Base-by-base conservation (phyloP, 352 stramenopile species). In the Pythium sp. region DNA sequence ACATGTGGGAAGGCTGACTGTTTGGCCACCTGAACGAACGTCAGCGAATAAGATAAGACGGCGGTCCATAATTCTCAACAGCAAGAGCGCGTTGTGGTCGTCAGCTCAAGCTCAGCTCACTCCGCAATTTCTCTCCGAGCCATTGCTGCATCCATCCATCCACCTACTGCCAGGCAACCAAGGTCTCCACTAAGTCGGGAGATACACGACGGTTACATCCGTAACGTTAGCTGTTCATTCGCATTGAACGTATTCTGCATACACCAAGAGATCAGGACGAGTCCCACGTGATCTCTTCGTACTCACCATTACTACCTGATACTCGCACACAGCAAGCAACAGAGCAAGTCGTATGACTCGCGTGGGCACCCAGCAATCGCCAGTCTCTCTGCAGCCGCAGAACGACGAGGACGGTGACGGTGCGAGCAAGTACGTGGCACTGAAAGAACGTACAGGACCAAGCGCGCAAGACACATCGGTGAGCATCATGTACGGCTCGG, bases 401-500 rank as follows among this genome's bases (percentile, higher is more conserved):
- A 54, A 15, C 47, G 47, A 54, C 47, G 47, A 24, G 2, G 12
- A 28, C 47, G 15, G 14, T 6, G 41, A 49, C 41, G 41, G 15
- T 6, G 41, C 15, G 41, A 49, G 41, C 41, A 54, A 22, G 47
- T 54, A 54, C 47, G 15, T 54, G 5, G 47, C 47, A 8, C 47
- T 54, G 47, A 12, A 54, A n/a, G 47, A 54, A n/a, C 47, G 20
- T 20, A 11, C 47, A 5, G 20, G 6, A 28, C 47, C 47, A 26
- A 54, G 47, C 2, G 26, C 20, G 7, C 47, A 54, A 54, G 41
- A 49, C 41, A 54, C 47, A 5, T 54, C 95, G 0, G 80, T 79
- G 24, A 92, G 97, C 58, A 74, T 98, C 22, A 57, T 57, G 51
- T 30, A 34, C 51, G 28, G 28, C 51, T 57, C 51, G 8, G 28